Conservation (phyloP, 352 stramenopile genomes). For the Aphanomyces astaci region DNA sequence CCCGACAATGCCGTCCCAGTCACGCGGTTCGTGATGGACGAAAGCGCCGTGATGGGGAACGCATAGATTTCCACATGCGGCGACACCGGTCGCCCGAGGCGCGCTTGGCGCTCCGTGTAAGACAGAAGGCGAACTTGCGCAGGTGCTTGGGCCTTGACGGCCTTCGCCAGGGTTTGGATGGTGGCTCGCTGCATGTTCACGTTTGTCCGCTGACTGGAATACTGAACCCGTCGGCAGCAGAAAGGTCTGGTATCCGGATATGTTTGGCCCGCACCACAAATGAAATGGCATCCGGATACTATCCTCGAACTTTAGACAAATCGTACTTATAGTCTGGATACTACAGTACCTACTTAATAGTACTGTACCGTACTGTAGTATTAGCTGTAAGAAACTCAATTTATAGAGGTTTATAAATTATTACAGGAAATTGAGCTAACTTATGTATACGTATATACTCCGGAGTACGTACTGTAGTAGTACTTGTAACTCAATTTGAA, state of each 20-base stretch:
- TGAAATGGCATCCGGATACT: background rate
- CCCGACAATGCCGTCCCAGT: conserved; percentile 80
- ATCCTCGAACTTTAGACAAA: background rate
- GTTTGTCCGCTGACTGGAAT: background rate
- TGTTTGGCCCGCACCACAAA: background rate
- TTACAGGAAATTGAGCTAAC: too few relatives aligned
- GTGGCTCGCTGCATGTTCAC: conserved; percentile 11
- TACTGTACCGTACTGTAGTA: background rate
- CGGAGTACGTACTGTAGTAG: too few relatives aligned
- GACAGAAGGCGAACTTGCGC: conserved; percentile 15
- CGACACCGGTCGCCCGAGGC: conserved; percentile 86
- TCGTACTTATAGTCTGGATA: background rate
- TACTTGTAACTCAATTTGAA: too few relatives aligned
- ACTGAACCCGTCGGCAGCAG: background rate
- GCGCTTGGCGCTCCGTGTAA: conserved; percentile 83
- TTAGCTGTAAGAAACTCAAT: too few relatives aligned
- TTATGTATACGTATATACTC: too few relatives aligned
- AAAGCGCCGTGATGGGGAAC: conserved; percentile 89
- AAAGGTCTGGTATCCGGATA: background rate
- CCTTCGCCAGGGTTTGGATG: conserved; percentile 12
- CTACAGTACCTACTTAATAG: background rate
- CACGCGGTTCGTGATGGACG: conserved; percentile 92
- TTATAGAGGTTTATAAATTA: too few relatives aligned
- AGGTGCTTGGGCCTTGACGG: conserved; percentile 14
- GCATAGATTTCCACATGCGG: conserved; percentile 96